Base-by-base conservation (phyloP, 495 filamentous ascomycete species). In the Penicillium argentinense region DNA sequence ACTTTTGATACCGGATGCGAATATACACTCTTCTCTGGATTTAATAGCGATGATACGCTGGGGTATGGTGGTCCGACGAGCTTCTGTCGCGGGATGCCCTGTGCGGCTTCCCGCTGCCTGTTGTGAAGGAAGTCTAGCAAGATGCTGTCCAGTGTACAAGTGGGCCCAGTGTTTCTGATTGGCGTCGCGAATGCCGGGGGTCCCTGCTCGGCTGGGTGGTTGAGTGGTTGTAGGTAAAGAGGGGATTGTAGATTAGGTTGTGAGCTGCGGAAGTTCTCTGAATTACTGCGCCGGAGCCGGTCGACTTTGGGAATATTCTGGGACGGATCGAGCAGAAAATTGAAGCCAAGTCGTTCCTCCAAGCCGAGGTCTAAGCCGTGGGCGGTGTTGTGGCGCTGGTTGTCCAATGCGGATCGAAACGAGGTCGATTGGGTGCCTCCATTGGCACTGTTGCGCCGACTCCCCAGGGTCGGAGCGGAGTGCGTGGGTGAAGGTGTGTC, bases 1-100 rank as follows among this genome's bases (percentile, higher is more conserved):
- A 93, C 80, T 52, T 86, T 87, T 14, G 87, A 90, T 2, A 92
- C 72, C 0, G 87, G 85, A 56, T 92, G 88, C 2, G 83, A 81
- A 51, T 77, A 72, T 5, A 64, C 60, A 49, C 72, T 74, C 25
- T 71, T 69, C 38, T 83, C 72, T 0, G 87, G 85, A 57, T 89
- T 84, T 13, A 91, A 74, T 7, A 92, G 72, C 2, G 85, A 83
- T 1, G 84, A 83, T 40, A 92, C 80, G 45, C 81, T 87, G 5
- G 88, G 88, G 57, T 91, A 90, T 5, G 74, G 68, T 5, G 87
- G 89, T 3, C 87, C 88, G 14, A 85, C 69, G 12, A 91, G 71
- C 39, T 83, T 80, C 41, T 80, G 69, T 13, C 72, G 58, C 0
- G 80, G 65, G 3, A 79, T 72, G 16, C 86, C 85, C 44, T 84